Evolutionary conservation across 2,329 filamentous ascomycete genomes (phyloP), one percentile per base, ranked within the genome.

Genomic region (Dactylellina haptotyla): DNA sequence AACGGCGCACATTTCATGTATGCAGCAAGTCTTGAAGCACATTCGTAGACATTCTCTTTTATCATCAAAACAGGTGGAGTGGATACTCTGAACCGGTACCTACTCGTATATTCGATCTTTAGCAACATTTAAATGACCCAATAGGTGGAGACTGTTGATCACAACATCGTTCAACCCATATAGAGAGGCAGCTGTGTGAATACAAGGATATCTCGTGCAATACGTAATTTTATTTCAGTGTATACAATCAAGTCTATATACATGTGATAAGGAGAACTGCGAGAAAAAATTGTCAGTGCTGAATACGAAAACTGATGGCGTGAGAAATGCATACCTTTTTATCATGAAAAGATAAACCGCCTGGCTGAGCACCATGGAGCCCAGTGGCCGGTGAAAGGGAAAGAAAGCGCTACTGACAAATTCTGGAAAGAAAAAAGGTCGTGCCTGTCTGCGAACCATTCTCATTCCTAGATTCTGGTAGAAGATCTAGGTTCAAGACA

Each of bases 191-290:
- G n/a, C n/a, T n/a, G 9, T 34, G 39, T 32, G 16, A 39, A 25
- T 25, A 54, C 50, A 54, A 12, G 16, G 50, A 54, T 54, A 54
- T 54, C 30, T 25, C 23, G 30, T 39, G 25, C 32, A 12, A 10
- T 25, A 20, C n/a, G 18, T 16, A 25, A 16, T 10, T n/a, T 25
- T 10, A 26, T 39, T 10, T 54, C 50, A 39, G 23, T n/a, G 30
- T 32, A 39, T 23, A 25, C 32, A 54, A 6, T 10, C 10, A 25
- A 9, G 6, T 39, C 5, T 32, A 34, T 54, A 14, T 53, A 53
- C 48, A 53, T 32, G 25, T 4, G 25, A 26, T 30, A 6, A 6
- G 20, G 41, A 20, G 16, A 6, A 16, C 41, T 18, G 16, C 12
- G 12, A 23, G 16, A 20, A 45, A 8, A n/a, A 23, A n/a, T 23